Conservation (phyloP, 1,284 basidiomycete genomes). For the Xerocomus nothofagi region DNA sequence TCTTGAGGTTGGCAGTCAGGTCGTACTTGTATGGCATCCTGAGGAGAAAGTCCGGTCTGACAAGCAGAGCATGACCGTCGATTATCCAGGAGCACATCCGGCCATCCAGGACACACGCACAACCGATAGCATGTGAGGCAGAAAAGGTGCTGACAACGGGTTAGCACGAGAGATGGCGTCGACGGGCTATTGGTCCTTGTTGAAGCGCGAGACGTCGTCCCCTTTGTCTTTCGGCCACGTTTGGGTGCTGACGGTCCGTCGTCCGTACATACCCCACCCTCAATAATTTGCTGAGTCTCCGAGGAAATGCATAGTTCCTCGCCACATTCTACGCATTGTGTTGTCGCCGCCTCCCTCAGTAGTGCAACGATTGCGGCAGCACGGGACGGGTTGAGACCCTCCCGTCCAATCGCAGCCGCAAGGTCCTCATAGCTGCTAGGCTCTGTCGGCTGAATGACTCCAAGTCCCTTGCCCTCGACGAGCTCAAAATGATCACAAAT, state of each 20-base stretch:
- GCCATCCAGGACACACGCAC: constrained; percentile 77
- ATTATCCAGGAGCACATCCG: constrained; percentile 59
- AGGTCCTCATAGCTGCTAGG: constrained; percentile 71
- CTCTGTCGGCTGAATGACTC: constrained; percentile 39
- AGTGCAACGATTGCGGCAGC: constrained; percentile 81
- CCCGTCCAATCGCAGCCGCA: constrained; percentile 67
- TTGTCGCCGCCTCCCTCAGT: constrained; percentile 81
- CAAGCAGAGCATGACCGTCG: constrained; percentile 75
- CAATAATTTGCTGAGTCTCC: constrained; percentile 43
- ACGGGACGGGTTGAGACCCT: constrained; percentile 78
- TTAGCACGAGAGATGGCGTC: constrained; percentile 66
- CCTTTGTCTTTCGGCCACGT: constrained; percentile 63
- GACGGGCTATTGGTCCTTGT: constrained; percentile 71
- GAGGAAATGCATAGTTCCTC: constrained; percentile 64
- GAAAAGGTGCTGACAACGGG: constrained; percentile 92
- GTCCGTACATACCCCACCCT: constrained; percentile 49
- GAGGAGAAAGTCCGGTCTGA: constrained; percentile 57
- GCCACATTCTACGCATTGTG: constrained; percentile 87
- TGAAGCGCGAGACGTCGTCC: constrained; percentile 55
- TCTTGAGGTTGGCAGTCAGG: constrained; percentile 48
- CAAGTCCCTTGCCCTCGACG: constrained; percentile 73
- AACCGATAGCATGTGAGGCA: constrained; percentile 81
- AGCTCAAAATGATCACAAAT: constrained; percentile 97
- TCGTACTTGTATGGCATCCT: constrained; percentile 78
- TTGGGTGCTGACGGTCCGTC: constrained; percentile 55